Conservation (phyloP, 257 asterid species). For the Salvia splendens region DNA sequence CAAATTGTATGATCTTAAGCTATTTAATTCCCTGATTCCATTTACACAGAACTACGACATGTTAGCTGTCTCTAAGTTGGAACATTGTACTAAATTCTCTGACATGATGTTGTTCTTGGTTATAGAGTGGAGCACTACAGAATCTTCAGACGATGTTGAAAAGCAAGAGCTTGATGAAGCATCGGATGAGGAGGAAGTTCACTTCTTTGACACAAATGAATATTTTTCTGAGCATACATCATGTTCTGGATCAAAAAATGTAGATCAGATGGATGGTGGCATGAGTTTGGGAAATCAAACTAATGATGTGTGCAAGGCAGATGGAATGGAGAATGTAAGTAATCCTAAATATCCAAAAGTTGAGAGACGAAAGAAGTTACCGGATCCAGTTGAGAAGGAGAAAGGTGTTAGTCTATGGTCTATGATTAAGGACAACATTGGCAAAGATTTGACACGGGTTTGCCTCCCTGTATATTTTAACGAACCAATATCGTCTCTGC, state of each 20-base stretch:
- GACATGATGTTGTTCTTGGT: conserved; percentile 26
- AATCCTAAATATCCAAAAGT: conserved; percentile 41
- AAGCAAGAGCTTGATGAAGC: conserved; percentile 88
- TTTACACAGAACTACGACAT: not conserved
- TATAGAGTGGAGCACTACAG: conserved; percentile 95
- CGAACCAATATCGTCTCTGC: conserved; percentile 89
- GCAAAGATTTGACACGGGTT: conserved; percentile 86
- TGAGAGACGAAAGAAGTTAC: conserved; percentile 76
- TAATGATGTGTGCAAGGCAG: conserved; percentile 29
- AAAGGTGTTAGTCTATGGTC: conserved; percentile 94
- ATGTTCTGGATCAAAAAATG: conserved; percentile 38
- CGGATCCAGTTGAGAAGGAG: conserved; percentile 94
- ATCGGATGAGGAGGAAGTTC: conserved; percentile 81
- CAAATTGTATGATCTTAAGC: not conserved
- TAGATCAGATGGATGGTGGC: conserved; percentile 45
- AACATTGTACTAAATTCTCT: not conserved
- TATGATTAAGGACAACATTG: conserved; percentile 93
- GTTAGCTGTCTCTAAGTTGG: not conserved
- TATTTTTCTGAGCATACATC: conserved; percentile 50
- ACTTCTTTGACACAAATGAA: conserved; percentile 72
- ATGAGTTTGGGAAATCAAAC: conserved; percentile 33
- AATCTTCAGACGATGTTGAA: conserved; percentile 91
- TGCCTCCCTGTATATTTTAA: conserved; percentile 95
- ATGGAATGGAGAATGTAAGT: conserved; percentile 26
- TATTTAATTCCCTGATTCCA: too few species aligned